A percentile compares a stretch with the other conserved stretches of the same genome.
phyloP scores from a whole-genome alignment of 2,329 filamentous ascomycete species.

The Pseudocercospora cruenta region DNA sequence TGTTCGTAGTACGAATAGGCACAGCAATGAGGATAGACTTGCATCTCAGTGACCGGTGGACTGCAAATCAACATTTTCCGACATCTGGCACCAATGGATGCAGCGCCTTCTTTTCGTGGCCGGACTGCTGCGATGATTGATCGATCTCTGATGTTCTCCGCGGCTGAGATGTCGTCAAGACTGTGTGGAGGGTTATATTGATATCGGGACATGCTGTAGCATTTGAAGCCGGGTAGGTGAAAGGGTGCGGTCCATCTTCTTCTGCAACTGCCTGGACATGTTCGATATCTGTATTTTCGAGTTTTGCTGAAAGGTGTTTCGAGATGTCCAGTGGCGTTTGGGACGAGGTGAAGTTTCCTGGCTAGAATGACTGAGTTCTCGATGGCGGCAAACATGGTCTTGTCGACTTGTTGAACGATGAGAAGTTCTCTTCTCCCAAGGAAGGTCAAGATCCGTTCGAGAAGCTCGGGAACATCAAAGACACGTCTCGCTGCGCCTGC shows the following conservation, averaged over 20 bases:
- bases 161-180: not conserved
- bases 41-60: slow-evolving; percentile 3
- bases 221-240: not conserved
- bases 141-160: not conserved
- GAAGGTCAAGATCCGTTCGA: slow-evolving; percentile 2
- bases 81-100: not conserved
- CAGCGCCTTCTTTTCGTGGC: too few species aligned
- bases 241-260: not conserved
- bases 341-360: not conserved
- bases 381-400: not conserved
- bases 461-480: slow-evolving; percentile 8
- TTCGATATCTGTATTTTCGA: not conserved
- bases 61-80: slow-evolving; percentile 5
- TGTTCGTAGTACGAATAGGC: not conserved
- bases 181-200: not conserved
- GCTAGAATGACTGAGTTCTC: not conserved
- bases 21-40: slow-evolving; percentile 7
- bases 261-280: not conserved
- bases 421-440: not conserved
- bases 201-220: not conserved
- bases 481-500: not conserved
- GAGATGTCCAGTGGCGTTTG: not conserved
- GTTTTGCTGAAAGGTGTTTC: not conserved
- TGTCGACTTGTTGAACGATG: not conserved
- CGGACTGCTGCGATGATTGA: not conserved